Base-by-base conservation (phyloP, 495 filamentous ascomycete species). In the Aspergillus saccharolyticus region DNA sequence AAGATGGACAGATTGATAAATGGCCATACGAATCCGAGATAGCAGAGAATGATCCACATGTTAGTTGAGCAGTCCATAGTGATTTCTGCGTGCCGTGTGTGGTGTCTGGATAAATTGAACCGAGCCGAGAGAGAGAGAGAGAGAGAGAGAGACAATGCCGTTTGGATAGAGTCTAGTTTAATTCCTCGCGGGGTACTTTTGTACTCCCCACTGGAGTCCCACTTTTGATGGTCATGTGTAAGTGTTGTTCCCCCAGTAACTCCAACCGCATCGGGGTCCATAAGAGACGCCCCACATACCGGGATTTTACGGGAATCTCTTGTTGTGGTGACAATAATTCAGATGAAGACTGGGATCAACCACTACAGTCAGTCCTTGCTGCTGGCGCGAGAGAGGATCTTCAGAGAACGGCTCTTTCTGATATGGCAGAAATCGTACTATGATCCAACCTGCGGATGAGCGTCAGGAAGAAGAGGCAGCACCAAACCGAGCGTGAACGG, bases 241-340 rank as follows among this genome's bases (percentile, higher is more conserved):
- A 28, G 25, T 28, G 25, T n/a, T 33, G 63, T 63, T 66, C 24
- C 63, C 63, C 60, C 22, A 66, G 63, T 63, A 60, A 63, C 63
- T 62, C 21, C 25, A 15, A 15, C 20, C 20, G 19, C 18, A 2
- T 14, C 20, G 10, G 21, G 20, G 20, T 14, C 20, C 20, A 24
- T 25, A 14, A 48, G 19, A 14, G 46, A 44, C 28, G 58, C 58
- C 58, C 58, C 58, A 60, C 42, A 47, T 57, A 42, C 58, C 58
- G 58, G 58, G 58, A 33, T 55, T 60, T 54, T 52, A 60, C 58
- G 58, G 58, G 46, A 25, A 49, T 25, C 46, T 49, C 7, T 28
- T 12, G 33, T 49, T 18, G 44, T 46, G 44, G 44, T 46, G 44
- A 25, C 16, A 39, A 42, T 54, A 14, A 39, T 20, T 21, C 21